These are phyloP conservation scores for Leishmania lainsoni DNA, from an alignment of 208 protist species.

Conservation along the genomic window DNA sequence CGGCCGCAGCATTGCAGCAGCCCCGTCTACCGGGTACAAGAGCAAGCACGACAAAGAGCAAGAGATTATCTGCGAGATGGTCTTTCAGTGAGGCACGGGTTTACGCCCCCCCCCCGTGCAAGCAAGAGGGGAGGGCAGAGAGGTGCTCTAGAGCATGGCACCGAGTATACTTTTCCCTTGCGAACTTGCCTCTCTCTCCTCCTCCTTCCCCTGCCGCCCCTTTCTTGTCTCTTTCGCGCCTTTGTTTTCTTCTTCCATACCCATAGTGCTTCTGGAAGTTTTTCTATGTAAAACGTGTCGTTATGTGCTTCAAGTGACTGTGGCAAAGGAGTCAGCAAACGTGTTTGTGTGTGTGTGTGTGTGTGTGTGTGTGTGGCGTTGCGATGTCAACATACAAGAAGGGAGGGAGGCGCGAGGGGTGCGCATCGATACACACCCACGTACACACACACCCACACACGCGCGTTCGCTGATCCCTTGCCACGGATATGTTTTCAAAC, in stretches of 20 bases:
- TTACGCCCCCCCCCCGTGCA: neutral
- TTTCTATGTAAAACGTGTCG: neutral
- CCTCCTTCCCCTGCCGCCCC: neutral
- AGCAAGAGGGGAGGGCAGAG: neutral
- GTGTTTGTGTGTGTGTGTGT: neutral
- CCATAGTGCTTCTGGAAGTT: neutral
- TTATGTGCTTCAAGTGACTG: neutral
- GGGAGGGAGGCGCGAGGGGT: neutral
- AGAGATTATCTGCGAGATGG: slow-evolving; percentile 54
- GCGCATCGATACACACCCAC: neutral
- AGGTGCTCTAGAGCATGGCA: neutral
- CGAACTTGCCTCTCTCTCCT: neutral
- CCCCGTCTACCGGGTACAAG: slow-evolving; percentile 78
- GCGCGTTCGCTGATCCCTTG: neutral
- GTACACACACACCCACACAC: neutral
- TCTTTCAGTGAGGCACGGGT: slow-evolving; percentile 22
- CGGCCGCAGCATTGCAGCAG: slow-evolving; percentile 55
- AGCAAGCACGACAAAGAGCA: slow-evolving; percentile 78
- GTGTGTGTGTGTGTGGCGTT: neutral
- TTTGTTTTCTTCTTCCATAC: slow-evolving; percentile 1
- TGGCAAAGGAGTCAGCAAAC: neutral
- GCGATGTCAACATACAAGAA: neutral
- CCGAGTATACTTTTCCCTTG: neutral
- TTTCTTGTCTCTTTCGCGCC: too few relatives aligned
- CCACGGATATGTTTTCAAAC: neutral